Base-by-base conservation (phyloP, 345 rosid species). In the Salix viminalis region DNA sequence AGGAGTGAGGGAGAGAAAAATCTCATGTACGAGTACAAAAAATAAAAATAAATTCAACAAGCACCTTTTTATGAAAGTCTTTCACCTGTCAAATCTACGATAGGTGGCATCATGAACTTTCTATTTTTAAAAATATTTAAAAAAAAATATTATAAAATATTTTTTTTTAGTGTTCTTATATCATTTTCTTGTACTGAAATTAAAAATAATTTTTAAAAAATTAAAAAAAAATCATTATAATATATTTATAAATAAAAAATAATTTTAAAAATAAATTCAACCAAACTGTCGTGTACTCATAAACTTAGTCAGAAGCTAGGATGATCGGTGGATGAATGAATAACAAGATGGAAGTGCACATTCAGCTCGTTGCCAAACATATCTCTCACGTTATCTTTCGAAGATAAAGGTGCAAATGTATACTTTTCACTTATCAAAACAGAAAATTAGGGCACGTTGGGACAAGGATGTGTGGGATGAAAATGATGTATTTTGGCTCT, bases 111-210 rank as follows among this genome's bases (percentile, higher is more conserved):
- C 36, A 34, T 34, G 6, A 34, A 62, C 14, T 26, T 34, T 34
- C 5, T 34, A 34, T 34, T 34, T 34, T 34, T 4, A 34, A 34
- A 34, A 24, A 24, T 24, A 24, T 24, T n/a, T n/a, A n/a, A n/a
- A n/a, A n/a, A n/a, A n/a, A n/a, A n/a, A n/a, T n/a, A n/a, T n/a
- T n/a, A n/a, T n/a, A n/a, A n/a, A n/a, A n/a, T n/a, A n/a, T n/a
- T n/a, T n/a, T n/a, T n/a, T n/a, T n/a, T 4, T 34, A 34, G 0
- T 34, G 5, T 32, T 32, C 0, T 32, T 0, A 4, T 3, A 32
- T 32, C 0, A 30, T 30, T 30, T 30, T 30, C 32, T 2, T 30
- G 3, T 30, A 2, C 3, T 30, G 34, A 4, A 0, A 32, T 3
- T 0, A 3, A 34, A 34, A 34, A 34, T 32, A 32, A 0, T 32